Conservation (phyloP, 208 protist species). For the Porcisia deanei region DNA sequence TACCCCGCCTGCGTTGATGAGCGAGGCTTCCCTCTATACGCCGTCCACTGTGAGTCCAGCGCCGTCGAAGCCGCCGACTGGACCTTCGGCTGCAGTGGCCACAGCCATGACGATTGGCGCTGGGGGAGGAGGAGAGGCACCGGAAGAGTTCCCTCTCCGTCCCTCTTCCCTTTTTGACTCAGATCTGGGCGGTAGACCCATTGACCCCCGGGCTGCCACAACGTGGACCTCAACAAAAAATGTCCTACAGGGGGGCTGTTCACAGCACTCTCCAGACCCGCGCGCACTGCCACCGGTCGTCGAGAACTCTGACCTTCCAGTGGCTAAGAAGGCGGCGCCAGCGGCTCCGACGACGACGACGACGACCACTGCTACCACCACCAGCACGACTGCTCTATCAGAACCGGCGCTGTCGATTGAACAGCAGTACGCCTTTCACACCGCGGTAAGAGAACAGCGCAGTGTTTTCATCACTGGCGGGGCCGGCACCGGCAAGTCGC, state of each 20-base stretch:
- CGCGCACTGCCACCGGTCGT: neutral
- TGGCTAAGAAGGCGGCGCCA: neutral
- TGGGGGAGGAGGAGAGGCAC: neutral
- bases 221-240: neutral
- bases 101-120: neutral
- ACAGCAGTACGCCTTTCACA: conserved; percentile 54
- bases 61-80: neutral
- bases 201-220: neutral
- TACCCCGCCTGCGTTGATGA: neutral
- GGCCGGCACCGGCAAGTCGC: conserved; percentile 90
- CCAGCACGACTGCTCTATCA: neutral
- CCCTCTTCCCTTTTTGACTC: conserved; percentile 18
- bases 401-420: conserved; percentile 48
- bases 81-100: neutral
- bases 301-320: neutral
- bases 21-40: neutral
- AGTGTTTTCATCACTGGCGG: conserved; percentile 87
- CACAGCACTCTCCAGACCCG: neutral
- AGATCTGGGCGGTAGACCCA: conserved; percentile 4
- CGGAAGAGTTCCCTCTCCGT: neutral
- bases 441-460: conserved; percentile 40
- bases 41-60: neutral
- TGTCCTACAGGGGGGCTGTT: too few species aligned
- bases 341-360: neutral
- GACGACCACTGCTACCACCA: neutral